Evolutionary conservation across 345 rosid species (phyloP).

Genomic region (Corchorus capsularis): DNA sequence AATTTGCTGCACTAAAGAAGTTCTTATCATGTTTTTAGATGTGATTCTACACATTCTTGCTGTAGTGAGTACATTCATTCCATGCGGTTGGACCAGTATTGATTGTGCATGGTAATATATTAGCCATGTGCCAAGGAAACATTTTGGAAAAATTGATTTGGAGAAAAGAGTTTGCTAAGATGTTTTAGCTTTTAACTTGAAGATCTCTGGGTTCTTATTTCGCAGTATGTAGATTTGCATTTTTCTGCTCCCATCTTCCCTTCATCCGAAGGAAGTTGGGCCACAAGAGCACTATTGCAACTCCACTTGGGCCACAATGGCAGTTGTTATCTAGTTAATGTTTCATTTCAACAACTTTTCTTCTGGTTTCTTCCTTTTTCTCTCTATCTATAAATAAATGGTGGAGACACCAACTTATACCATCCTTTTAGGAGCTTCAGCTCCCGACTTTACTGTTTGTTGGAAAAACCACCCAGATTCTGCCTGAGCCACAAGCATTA

Average conservation of each 20-base stretch:
- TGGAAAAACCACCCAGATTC: conserved; percentile 5
- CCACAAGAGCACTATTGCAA: background rate
- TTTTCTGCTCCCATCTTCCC: background rate
- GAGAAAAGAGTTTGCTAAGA: background rate
- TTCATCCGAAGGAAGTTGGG: background rate
- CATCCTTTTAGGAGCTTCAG: conserved; percentile 8
- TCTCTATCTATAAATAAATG: background rate
- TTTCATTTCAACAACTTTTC: conserved; percentile 1
- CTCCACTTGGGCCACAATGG: background rate
- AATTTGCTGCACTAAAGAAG: background rate
- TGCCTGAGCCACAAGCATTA: background rate
- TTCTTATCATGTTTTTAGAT: background rate
- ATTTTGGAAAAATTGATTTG: background rate
- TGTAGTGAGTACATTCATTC: background rate
- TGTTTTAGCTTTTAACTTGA: too few relatives aligned
- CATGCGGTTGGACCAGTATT: background rate
- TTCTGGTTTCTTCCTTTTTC: background rate
- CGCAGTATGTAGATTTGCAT: background rate
- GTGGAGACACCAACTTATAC: background rate
- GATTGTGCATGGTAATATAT: background rate
- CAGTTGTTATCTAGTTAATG: conserved; percentile 13
- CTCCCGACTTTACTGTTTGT: background rate
- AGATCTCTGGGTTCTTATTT: background rate
- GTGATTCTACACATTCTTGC: background rate
- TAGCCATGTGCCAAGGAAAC: background rate